Evolutionary conservation across 2,329 filamentous ascomycete species (phyloP).

Genomic region (Alternaria ethzedia): DNA sequence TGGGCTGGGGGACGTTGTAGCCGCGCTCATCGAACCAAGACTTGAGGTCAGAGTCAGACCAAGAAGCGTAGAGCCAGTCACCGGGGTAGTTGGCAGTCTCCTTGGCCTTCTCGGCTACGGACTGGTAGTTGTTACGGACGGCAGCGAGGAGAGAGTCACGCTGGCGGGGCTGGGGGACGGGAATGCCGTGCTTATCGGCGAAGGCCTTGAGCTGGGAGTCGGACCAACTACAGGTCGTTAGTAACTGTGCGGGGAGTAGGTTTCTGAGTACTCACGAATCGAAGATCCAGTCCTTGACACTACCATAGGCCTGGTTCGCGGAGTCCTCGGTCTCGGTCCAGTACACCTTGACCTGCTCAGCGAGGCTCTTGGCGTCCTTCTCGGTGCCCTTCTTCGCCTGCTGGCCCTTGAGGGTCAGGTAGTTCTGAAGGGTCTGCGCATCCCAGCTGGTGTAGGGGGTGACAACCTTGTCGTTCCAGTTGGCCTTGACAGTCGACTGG

Average conservation of each 20-base stretch:
- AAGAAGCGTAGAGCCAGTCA: conserved; percentile 89
- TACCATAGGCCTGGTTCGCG: conserved; percentile 72
- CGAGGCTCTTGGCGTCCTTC: conserved; percentile 71
- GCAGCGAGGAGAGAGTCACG: conserved; percentile 82
- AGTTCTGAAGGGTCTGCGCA: conserved; percentile 68
- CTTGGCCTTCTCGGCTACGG: conserved; percentile 74
- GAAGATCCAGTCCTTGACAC: conserved; percentile 88
- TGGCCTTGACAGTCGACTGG: conserved; percentile 85
- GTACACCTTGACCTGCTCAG: conserved; percentile 71
- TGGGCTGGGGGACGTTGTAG: conserved; percentile 83
- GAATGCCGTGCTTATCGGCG: conserved; percentile 85
- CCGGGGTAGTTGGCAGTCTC: conserved; percentile 88
- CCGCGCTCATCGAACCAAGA: conserved; percentile 90
- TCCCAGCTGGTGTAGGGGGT: conserved; percentile 81
- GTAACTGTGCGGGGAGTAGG: conserved; percentile 9
- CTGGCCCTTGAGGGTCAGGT: conserved; percentile 73
- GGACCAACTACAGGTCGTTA: conserved; percentile 71
- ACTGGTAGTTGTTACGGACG: conserved; percentile 81
- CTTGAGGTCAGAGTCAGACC: conserved; percentile 94
- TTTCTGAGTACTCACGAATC: conserved; percentile 63
- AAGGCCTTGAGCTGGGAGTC: conserved; percentile 94
- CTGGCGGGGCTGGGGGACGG: conserved; percentile 84
- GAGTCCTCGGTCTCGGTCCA: conserved; percentile 85
- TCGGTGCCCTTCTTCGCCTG: conserved; percentile 71
- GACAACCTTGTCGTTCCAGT: conserved; percentile 82